Base-by-base conservation (phyloP, 139 green algal species). In the Chlamydomonas schloesseri region DNA sequence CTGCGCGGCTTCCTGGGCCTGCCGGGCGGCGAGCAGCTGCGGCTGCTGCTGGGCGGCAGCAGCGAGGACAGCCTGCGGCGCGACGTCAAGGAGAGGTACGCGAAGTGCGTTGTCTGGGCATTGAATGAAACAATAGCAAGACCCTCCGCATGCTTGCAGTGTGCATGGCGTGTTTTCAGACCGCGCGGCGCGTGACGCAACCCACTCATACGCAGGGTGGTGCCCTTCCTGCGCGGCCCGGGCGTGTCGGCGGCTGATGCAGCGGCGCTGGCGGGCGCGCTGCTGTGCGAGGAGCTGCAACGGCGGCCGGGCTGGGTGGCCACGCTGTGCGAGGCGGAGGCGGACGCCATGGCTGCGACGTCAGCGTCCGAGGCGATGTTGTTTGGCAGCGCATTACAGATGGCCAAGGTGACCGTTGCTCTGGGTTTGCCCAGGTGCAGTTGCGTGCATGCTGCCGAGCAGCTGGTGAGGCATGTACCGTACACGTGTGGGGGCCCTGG, bases 31-130 rank as follows among this genome's bases (percentile, higher is more conserved):
- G 29, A 76, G 33, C 80, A 77, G 80, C 80, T 86, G 80, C 68
- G 80, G 80, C 67, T 86, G 80, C 80, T 86, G 80, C 80, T 86
- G 53, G 37, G n/a, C 50, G 80, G 68, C 67, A 71, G 67, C 24
- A 17, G 53, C 5, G 80, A 68, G 80, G 69, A 86, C 67, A 37
- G 4, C 10, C 68, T 86, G 68, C 67, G 17, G 24, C 8, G 31
- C 23, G 80, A 86, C 24, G n/a, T 86, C 50, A 23, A 62, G 50
- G 80, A 78, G 23, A 77, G 80, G 80, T 86, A 50, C 14, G 77
- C 3, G 29, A 26, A 9, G 21, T 42, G 42, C 24, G 42, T 6
- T 65, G n/a, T n/a, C n/a, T n/a, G n/a, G n/a, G n/a, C n/a, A n/a
- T n/a, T n/a, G n/a, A n/a, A n/a, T n/a, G n/a, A n/a, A n/a, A n/a